Base-by-base conservation (phyloP, 306 rosid genomes). In the Rosa lucieae region DNA sequence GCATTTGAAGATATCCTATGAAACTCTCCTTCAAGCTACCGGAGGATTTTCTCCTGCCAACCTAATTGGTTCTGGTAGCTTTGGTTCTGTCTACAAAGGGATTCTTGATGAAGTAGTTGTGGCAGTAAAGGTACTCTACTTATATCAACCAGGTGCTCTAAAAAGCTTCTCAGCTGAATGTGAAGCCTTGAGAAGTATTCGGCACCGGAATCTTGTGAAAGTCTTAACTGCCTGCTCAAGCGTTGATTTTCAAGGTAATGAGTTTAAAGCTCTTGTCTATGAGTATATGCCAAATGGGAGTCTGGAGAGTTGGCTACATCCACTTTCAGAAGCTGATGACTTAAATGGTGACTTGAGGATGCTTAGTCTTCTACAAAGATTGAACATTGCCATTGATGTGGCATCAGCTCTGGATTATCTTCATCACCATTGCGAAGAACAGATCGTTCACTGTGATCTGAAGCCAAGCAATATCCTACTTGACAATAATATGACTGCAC, bases 11-110 rank as follows among this genome's bases (percentile, higher is more conserved):
- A 59, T 82, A 42, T 82, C 37, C 43, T 82, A 82, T 39, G 44
- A 55, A 63, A 71, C 35, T 32, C 65, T 82, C 53, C 51, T 72
- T 20, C 46, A 82, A 29, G 85, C 82, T 20, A 77, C 75, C 35
- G 47, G 58, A 42, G 82, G 73, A 26, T 82, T 82, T 26, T 77
- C 82, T 63, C 39, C 82, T 11, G 65, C 21, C 20, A 78, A 82
- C 48, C 39, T 77, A 15, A 67, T 78, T 55, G 85, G 85, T 49
- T 32, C 18, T 12, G 85, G 85, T 51, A 48, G 79, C 35, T 82
- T 77, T 55, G 81, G 78, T 42, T 43, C 73, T 43, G 73, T 69
- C 73, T 69, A 68, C 29, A 68, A 68, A 43, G 73, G 73, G 42
- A 18, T 18, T 68, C 14, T 68, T 40, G 51, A 68, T n/a, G 63